phyloP scores from a whole-genome alignment of 345 rosid genomes.

The Salix arbutifolia region DNA sequence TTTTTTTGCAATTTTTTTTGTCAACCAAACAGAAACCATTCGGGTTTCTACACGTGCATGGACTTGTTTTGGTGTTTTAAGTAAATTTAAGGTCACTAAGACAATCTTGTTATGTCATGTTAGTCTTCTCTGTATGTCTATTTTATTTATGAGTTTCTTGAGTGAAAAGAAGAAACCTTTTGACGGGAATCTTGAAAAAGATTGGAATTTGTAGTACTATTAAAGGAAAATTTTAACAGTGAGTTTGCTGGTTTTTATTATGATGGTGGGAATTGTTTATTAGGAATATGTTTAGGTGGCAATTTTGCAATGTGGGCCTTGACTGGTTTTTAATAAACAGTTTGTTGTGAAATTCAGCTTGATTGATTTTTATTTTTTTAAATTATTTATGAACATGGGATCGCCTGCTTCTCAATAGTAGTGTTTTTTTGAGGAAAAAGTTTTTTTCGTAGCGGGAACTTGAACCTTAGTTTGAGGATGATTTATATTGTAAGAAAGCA shows the following conservation, averaged over 20 bases:
- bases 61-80: background rate
- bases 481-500: background rate
- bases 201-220: background rate
- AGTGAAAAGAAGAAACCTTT: background rate
- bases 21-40: background rate
- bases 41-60: slow-evolving; percentile 3
- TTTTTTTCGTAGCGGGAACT: background rate
- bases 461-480: background rate
- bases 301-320: background rate
- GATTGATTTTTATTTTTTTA: background rate
- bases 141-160: background rate
- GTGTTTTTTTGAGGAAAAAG: background rate
- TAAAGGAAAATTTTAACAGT: background rate
- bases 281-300: background rate
- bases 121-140: background rate
- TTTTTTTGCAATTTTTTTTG: background rate
- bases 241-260: background rate
- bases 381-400: background rate
- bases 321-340: background rate
- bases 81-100: background rate
- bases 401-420: background rate
- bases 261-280: background rate
- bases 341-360: background rate
- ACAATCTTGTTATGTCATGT: background rate
- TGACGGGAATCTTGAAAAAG: background rate